phyloP scores from a whole-genome alignment of 2,329 filamentous ascomycete species.

The Colletotrichum sp. region DNA sequence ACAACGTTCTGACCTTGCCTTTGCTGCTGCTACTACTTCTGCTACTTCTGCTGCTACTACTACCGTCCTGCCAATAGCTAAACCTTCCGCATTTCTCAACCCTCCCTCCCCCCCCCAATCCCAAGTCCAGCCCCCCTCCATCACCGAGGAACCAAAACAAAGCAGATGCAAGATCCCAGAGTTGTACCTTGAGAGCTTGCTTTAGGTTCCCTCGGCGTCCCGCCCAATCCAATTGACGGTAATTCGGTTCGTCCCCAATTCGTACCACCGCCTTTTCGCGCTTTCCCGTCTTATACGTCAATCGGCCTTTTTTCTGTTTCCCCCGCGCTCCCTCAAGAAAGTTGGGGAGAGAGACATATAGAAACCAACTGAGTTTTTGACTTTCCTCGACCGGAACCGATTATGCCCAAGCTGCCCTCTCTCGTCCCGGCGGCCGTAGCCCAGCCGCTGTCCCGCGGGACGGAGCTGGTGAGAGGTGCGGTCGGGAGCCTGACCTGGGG shows the following conservation, averaged over 20 bases:
- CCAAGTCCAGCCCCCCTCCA: conserved; percentile 4
- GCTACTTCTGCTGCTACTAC: background rate
- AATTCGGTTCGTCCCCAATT: background rate
- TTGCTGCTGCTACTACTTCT: background rate
- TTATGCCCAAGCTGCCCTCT: conserved; percentile 31
- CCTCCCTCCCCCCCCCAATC: background rate
- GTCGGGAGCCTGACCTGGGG: conserved; percentile 53
- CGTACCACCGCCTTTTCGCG: background rate
- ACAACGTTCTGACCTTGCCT: background rate
- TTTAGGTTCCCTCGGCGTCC: conserved; percentile 8
- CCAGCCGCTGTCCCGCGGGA: conserved; percentile 41
- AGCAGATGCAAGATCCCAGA: conserved; percentile 6
- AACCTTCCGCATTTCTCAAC: conserved; percentile 15
- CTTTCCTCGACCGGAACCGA: background rate
- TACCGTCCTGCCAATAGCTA: background rate
- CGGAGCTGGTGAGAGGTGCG: conserved; percentile 44
- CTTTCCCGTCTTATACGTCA: background rate
- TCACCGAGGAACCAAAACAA: background rate
- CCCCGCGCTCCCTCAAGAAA: background rate
- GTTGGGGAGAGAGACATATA: background rate
- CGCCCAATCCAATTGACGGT: conserved; percentile 18
- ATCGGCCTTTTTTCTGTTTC: background rate
- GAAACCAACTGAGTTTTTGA: background rate
- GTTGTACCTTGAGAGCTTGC: conserved; percentile 10
- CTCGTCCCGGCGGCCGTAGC: conserved; percentile 40